Evolutionary conservation across 768 basidiomycete species (phyloP), one percentile per base, ranked within the genome.

Genomic region (Auricularia cornea): DNA sequence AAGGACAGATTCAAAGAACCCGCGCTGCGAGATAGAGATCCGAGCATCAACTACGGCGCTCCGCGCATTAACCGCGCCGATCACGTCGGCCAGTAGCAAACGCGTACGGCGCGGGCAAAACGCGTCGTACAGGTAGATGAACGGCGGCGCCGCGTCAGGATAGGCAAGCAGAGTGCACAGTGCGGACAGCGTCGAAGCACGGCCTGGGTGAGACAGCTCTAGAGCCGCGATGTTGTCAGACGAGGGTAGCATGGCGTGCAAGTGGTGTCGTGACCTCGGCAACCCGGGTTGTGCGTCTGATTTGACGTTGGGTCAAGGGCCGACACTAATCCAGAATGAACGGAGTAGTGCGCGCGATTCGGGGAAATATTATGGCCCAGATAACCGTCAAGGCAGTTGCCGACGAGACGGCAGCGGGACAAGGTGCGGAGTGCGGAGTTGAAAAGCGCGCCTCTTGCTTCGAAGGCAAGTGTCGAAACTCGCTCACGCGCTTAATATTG

Each of bases 281-380:
- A 85, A 81, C 1, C 90, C 92, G 1, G 94, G 79, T 60, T 95
- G 88, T 0, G 90, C 92, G 3, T 91, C 70, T 61, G 95, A 75
- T 31, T 94, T 77, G 68, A n/a, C n/a, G n/a, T n/a, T n/a, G n/a
- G n/a, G n/a, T n/a, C n/a, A n/a, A n/a, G n/a, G n/a, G n/a, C n/a
- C n/a, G n/a, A n/a, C n/a, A n/a, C n/a, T n/a, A n/a, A n/a, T 95
- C 94, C 1, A 94, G 72, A 0, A 89, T 84, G 70, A 95, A 95
- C 2, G 87, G 73, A 32, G 81, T 78, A 2, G 94, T 92, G 1
- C 94, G 93, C 2, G 90, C 74, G 3, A 94, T 80, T 23, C 87
- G 77, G 68, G 92, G 91, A 2, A 92, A 83, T 16, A 87, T 77
- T n/a, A n/a, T n/a, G n/a, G n/a, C n/a, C n/a, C n/a, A n/a, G n/a